Percentiles rank a stretch among this genome's conserved stretches.
phyloP scores from a whole-genome alignment of 2,329 filamentous ascomycete genomes.

The Leptodontidium sp. region DNA sequence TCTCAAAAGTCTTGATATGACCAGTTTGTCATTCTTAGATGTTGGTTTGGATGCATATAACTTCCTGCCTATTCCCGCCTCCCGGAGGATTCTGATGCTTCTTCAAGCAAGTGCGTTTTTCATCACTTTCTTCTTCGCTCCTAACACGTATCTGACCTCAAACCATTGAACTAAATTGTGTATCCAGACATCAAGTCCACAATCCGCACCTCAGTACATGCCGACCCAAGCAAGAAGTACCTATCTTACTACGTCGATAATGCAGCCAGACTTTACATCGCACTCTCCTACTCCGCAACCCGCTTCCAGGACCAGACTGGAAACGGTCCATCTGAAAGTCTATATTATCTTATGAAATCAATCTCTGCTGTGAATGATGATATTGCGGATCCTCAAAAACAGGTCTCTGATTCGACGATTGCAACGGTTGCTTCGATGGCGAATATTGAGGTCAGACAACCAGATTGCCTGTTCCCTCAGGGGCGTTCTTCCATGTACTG shows the following conservation, averaged over 20 bases:
- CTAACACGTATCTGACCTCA: neutral
- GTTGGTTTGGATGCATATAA: neutral
- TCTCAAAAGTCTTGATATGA: neutral
- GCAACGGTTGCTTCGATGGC: neutral
- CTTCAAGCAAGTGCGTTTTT: neutral
- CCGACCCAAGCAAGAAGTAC: neutral
- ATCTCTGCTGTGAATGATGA: neutral
- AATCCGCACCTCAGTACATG: neutral
- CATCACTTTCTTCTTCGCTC: neutral
- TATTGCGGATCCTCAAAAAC: neutral
- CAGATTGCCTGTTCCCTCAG: too few relatives aligned
- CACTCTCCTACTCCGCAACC: neutral
- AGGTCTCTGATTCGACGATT: neutral
- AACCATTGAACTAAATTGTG: neutral
- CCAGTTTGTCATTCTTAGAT: neutral
- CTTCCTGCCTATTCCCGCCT: neutral
- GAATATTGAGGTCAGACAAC: slow-evolving; percentile 1
- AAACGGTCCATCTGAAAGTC: neutral
- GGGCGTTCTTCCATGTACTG: too few relatives aligned
- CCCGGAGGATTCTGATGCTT: neutral
- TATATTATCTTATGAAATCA: neutral
- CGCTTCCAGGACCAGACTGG: neutral
- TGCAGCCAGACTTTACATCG: neutral
- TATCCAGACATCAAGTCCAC: neutral
- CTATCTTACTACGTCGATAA: neutral